Evolutionary conservation across 2,329 filamentous ascomycete species (phyloP), one percentile per base, ranked within the genome.

Genomic region (Colletotrichum lupini): DNA sequence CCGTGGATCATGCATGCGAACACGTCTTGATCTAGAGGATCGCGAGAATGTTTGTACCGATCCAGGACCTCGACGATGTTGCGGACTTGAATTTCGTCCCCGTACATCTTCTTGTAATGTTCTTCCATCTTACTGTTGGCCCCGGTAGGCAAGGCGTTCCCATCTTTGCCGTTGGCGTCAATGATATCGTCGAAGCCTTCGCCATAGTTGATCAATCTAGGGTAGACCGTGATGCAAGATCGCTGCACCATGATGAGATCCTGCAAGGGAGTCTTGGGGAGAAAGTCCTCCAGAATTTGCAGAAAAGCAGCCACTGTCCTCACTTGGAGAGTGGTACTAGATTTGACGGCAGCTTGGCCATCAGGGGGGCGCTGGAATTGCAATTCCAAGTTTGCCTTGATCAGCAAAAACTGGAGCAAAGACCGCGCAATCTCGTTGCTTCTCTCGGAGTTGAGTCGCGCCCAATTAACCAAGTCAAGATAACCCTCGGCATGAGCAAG

Each of bases 1-100:
- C 97, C 97, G 79, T 98, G 95, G 46, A 99, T 97, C 95, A 99
- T 99, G 84, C 96, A 98, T 16, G 96, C 94, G 81, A 99, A 99
- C 7, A 98, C 90, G 80, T 99, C 97, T 81, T 98, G 97, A 74
- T 98, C 95, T 19, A 92, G 86, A 1, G 94, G 89, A 73, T 97
- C 93, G 60, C 91, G 91, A 0, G 97, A 98, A 68, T 92, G 92
- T 81, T 99, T 98, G 85, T 98, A 97, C 68, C 90, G 89, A 75
- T 95, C 92, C 78, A 99, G 90, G 52, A 95, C 90, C 74, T 94
- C 92, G 64, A 99, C 93, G 76, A 99, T 94, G 67, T 94, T 91
- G 68, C 94, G 91, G 22, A 98, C 94, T 75, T 96, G 93, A 24
- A 95, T 91, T 76, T 98, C 95, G 76, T 94, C 93, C 76, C 94